Conservation (phyloP, 306 rosid species). For the Crotalaria pallida region DNA sequence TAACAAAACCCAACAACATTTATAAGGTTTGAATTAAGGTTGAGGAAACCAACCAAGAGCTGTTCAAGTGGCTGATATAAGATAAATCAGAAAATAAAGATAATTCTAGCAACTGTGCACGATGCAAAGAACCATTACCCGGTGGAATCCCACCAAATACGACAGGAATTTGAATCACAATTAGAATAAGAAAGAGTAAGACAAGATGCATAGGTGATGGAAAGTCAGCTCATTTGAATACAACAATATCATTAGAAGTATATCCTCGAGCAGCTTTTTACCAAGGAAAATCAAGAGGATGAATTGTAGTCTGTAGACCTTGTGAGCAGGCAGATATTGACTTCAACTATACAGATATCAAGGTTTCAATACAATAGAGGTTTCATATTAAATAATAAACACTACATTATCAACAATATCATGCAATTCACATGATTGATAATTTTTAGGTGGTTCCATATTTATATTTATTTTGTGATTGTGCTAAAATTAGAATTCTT, state of each 20-base stretch:
- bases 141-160: slow-evolving; percentile 1
- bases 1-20: neutral
- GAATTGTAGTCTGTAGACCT: neutral
- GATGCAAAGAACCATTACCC: neutral
- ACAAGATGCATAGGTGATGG: neutral
- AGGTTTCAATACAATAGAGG: too few species aligned
- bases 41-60: slow-evolving; percentile 1
- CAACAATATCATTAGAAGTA: neutral
- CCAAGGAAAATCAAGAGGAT: neutral
- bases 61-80: slow-evolving; percentile 3
- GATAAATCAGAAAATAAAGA: neutral
- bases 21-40: neutral
- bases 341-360: neutral
- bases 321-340: neutral
- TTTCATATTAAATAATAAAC: neutral
- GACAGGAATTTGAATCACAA: neutral
- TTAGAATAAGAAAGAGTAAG: neutral
- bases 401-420: neutral
- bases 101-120: neutral
- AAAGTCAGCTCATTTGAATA: neutral
- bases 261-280: slow-evolving; percentile 9
- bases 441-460: neutral
- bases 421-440: neutral
- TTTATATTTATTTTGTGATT: neutral
- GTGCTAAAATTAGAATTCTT: neutral